These are phyloP conservation scores for Arthrinium phaeospermum DNA, from an alignment of 2,329 filamentous ascomycete genomes.

Conservation along the genomic window DNA sequence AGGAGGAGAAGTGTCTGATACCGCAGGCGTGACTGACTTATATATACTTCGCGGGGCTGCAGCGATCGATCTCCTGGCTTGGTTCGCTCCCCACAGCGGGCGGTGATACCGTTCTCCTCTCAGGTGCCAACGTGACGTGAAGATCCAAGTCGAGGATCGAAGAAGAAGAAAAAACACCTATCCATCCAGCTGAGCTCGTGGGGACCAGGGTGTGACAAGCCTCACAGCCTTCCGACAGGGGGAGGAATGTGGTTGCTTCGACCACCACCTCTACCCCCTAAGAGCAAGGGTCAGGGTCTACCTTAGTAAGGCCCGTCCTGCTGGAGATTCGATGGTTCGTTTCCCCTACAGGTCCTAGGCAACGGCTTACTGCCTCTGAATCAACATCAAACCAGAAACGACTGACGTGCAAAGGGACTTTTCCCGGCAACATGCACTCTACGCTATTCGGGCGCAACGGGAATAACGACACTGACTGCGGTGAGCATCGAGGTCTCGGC, in stretches of 20 bases:
- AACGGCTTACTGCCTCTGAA: neutral
- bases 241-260: neutral
- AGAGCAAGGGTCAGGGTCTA: neutral
- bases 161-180: neutral
- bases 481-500: neutral
- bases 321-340: neutral
- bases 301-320: neutral
- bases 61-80: neutral
- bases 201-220: neutral
- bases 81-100: neutral
- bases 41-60: neutral
- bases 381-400: neutral
- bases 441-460: neutral
- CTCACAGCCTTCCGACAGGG: neutral
- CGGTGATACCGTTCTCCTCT: neutral
- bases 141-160: neutral
- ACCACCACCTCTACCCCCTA: neutral
- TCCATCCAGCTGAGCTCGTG: conserved; percentile 2
- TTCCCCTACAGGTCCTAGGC: neutral
- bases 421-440: neutral
- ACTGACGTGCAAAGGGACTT: neutral
- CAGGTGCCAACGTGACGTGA: neutral
- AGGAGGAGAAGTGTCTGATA: neutral
- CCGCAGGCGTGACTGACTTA: neutral
- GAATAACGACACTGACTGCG: neutral